A percentile compares a stretch with the other conserved stretches of the same genome.
These are phyloP conservation scores for Trichoderma breve DNA, from an alignment of 2,329 filamentous ascomycete genomes.

Conservation along the genomic window DNA sequence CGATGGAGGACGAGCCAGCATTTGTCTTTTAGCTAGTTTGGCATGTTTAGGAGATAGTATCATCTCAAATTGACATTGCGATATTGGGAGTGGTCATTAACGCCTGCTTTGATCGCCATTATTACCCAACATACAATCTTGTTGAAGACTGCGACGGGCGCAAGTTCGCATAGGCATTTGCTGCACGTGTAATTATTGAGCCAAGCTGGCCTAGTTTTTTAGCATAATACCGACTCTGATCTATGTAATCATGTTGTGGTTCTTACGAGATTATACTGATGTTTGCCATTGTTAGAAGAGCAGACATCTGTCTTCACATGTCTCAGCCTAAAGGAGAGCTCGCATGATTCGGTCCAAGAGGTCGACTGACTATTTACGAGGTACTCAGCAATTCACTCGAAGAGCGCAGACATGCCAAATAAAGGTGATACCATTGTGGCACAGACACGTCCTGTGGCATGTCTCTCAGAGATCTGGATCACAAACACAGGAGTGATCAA, in stretches of 20 bases:
- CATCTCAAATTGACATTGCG: background rate
- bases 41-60: background rate
- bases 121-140: background rate
- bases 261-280: background rate
- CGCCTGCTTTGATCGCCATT: background rate
- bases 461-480: background rate
- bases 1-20: background rate
- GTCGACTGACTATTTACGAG: background rate
- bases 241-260: background rate
- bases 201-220: rapidly evolving
- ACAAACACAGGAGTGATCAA: background rate
- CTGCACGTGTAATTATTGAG: background rate
- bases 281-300: background rate
- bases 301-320: background rate
- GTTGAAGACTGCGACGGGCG: background rate
- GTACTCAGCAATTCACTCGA: background rate
- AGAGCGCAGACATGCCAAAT: background rate
- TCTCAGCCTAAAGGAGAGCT: background rate
- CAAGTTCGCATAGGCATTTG: background rate
- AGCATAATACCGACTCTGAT: background rate
- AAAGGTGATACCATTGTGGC: background rate
- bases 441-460: background rate
- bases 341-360: background rate
- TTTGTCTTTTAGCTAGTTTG: background rate
- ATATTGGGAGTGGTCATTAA: background rate